phyloP scores from a whole-genome alignment of 768 basidiomycete genomes.

The Macrolepiota dolichaula region DNA sequence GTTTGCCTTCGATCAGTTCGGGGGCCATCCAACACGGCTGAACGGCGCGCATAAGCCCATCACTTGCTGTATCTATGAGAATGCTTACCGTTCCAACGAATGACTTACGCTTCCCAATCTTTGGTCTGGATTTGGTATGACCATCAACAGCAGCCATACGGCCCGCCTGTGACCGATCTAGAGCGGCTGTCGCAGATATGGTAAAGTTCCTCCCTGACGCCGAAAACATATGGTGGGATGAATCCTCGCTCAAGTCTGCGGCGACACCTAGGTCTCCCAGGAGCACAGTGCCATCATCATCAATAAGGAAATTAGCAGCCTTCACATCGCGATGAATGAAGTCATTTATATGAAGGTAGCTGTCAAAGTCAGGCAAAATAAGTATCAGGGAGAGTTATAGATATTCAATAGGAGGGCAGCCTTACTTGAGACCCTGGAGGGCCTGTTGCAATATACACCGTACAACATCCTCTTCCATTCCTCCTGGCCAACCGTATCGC shows the following conservation, averaged over 20 bases:
- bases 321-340: slow-evolving; percentile 95
- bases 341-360: slow-evolving; percentile 85
- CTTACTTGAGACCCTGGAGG: slow-evolving; percentile 82
- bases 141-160: slow-evolving; percentile 32
- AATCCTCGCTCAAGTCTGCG: slow-evolving; percentile 73
- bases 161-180: slow-evolving; percentile 24
- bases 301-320: slow-evolving; percentile 89
- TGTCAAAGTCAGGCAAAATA: slow-evolving; percentile 22
- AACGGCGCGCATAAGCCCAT: background rate
- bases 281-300: slow-evolving; percentile 87
- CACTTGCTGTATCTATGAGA: background rate
- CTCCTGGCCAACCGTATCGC: slow-evolving; percentile 82
- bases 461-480: slow-evolving; percentile 87
- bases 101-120: slow-evolving; percentile 76
- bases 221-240: slow-evolving; percentile 30
- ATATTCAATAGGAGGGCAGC: slow-evolving; percentile 10
- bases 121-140: slow-evolving; percentile 31
- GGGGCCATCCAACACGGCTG: slow-evolving; percentile 98
- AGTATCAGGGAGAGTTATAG: slow-evolving; percentile 5
- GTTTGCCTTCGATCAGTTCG: slow-evolving; percentile 81
- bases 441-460: slow-evolving; percentile 84
- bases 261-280: slow-evolving; percentile 93
- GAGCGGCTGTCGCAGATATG: slow-evolving; percentile 27
- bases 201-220: slow-evolving; percentile 23
- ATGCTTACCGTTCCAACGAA: slow-evolving; percentile 84